Evolutionary conservation across 305 asterid genomes (phyloP).

Genomic region (Rubia balearica): DNA sequence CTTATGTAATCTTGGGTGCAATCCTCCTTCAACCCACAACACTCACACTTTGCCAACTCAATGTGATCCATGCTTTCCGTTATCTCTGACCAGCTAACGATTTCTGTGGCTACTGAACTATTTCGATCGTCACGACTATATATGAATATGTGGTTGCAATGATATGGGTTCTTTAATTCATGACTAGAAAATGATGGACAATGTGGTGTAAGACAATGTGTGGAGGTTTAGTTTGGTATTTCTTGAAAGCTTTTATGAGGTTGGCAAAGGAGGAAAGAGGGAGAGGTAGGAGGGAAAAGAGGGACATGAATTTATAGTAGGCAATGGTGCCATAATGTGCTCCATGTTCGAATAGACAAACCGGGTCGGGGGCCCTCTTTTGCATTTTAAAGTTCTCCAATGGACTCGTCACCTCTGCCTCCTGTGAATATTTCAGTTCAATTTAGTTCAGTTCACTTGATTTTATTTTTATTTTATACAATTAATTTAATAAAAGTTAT

Average conservation of each 20-base stretch:
- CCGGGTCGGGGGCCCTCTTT: slow-evolving; percentile 32
- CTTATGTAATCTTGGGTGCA: slow-evolving; percentile 72
- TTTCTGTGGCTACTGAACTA: not conserved
- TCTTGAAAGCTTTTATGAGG: slow-evolving; percentile 3
- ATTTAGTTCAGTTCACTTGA: not conserved
- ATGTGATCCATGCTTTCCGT: slow-evolving; percentile 38
- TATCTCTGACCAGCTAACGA: not conserved
- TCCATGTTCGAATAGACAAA: slow-evolving; percentile 60
- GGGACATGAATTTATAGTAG: slow-evolving; percentile 32
- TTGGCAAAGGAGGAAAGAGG: not conserved
- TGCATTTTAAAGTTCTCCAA: not conserved
- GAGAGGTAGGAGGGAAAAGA: slow-evolving; percentile 12
- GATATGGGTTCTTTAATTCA: not conserved
- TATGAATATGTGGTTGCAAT: not conserved
- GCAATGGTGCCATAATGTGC: slow-evolving; percentile 46
- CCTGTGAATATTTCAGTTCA: not conserved
- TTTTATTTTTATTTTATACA: too few species aligned
- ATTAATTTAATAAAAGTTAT: too few species aligned
- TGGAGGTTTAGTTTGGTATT: not conserved
- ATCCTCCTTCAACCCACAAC: slow-evolving; percentile 83
- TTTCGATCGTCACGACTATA: not conserved
- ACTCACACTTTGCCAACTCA: slow-evolving; percentile 69
- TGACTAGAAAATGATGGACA: slow-evolving; percentile 6
- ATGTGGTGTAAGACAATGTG: not conserved
- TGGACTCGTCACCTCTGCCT: not conserved